Evolutionary conservation across 768 basidiomycete species (phyloP), one percentile per base, ranked within the genome.

Genomic region (Tricholoma matsutake): DNA sequence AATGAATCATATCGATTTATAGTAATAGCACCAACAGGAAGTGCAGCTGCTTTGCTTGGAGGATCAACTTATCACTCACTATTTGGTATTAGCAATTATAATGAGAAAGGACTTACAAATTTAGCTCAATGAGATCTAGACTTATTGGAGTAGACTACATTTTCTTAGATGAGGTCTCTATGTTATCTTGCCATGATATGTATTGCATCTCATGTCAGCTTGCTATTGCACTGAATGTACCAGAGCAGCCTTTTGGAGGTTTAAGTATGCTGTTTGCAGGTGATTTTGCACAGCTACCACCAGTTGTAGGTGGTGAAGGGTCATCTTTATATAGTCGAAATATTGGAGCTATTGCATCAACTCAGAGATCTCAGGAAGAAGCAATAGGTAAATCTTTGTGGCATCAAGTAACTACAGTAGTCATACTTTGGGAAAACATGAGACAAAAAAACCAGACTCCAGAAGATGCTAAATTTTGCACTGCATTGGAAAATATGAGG

Each of bases 121-220:
- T 25, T 25, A 25, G 22, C 22, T 70, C 6, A 18, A 18, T 65
- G 68, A 34, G 22, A 13, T 34, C 31, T 20, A 34, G 31, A 14
- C 31, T 55, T 34, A 18, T 55, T 20, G 54, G 54, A 13, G 70
- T 77, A 2, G 67, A 76, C 4, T 75, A 76, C 65, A 58, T 80
- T 0, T 78, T 79, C 32, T 57, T 78, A 8, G 76, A 0, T 34
- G 2, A 34, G 34, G 34, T 34, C 8, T 34, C 60, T 54, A 81
- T 81, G 79, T 37, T 79, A 0, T 25, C 70, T 2, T 75, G 73
- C 45, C 18, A 53, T 16, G 70, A 72, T 43, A 41, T 78, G 34
- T 73, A 74, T 59, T 51, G 22, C 22, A 25, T 25, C 22, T 25
- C 22, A 25, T 25, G 22, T 25, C 22, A 25, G 22, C 22, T 25